Evolutionary conservation across 331 rosid genomes (phyloP), one percentile per base, ranked within the genome.

Genomic region (Dryas integrifolia): DNA sequence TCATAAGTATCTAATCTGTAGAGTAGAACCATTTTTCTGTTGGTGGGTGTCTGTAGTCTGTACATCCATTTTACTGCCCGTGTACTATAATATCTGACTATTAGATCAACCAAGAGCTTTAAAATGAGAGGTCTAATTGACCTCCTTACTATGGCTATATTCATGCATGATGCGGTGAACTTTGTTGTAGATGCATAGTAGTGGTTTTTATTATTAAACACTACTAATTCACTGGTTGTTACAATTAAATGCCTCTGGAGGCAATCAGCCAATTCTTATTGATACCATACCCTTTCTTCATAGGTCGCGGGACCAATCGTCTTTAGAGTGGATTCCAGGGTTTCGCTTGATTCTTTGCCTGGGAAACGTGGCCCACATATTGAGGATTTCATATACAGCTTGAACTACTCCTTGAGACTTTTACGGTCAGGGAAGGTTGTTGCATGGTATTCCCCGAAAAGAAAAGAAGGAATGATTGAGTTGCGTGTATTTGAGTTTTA

Each of bases 381-480:
- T 4, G 98, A 93, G 84, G 97, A 93, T 82, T 81, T 86, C 74
- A 84, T 93, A 4, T 86, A 75, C 91, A 93, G 97, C 88, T 78
- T 93, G 82, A 89, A 64, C 75, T 93, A 91, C 88, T 89, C 96
- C 39, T 74, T 91, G 26, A 78, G 77, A 81, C 81, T 79, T 70
- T 49, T 91, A 26, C 18, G 71, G 21, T 89, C 98, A 0, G 97
- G 92, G 65, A 93, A 89, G 86, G 77, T 90, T 0, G 95, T 93
- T 69, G 95, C 92, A 60, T 93, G 98, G 97, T 93, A 85, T 78
- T 91, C 98, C 62, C 97, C 97, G 0, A 85, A 87, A 77, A 74
- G 95, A 69, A 91, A 89, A 77, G 98, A 93, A 61, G 98, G 96
- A 62, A 93, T 93, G 98, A 70, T 93, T 61, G 97, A 93, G 82